phyloP scores from a whole-genome alignment of 2,329 filamentous ascomycete genomes.

The Raffaelea deltoideospora region DNA sequence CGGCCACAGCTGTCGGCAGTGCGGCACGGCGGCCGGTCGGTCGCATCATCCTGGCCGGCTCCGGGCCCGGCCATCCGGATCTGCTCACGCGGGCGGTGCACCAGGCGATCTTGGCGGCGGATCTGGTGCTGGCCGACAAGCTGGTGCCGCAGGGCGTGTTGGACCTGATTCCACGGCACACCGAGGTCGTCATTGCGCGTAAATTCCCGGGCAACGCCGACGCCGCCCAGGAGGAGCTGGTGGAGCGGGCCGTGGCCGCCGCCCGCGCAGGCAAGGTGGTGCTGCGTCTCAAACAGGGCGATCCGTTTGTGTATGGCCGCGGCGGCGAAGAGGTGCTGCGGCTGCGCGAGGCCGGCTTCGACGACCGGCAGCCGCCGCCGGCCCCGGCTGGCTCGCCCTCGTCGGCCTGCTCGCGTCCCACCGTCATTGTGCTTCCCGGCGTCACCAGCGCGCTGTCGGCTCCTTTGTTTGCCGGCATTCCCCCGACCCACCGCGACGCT shows the following conservation, averaged over 20 bases:
- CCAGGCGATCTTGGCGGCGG: conserved; percentile 58
- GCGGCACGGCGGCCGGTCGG: conserved; percentile 37
- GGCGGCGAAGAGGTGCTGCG: conserved; percentile 86
- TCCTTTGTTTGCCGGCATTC: conserved; percentile 76
- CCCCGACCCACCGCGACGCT: conserved; percentile 75
- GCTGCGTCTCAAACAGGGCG: conserved; percentile 84
- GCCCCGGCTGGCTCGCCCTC: too few relatives aligned
- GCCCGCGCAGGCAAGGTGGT: conserved; percentile 56
- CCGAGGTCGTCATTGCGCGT: conserved; percentile 78
- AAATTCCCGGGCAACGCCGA: conserved; percentile 98
- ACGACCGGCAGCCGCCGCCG: conserved; percentile 22
- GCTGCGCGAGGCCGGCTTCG: conserved; percentile 59
- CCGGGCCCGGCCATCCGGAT: conserved; percentile 83
- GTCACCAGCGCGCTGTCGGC: conserved; percentile 80
- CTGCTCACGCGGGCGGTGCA: conserved; percentile 73
- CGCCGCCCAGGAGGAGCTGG: conserved; percentile 77
- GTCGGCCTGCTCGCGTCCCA: neutral
- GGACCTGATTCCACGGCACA: conserved; percentile 78
- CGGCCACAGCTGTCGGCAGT: too few relatives aligned
- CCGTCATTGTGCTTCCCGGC: conserved; percentile 62
- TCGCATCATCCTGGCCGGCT: conserved; percentile 75
- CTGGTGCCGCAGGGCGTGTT: conserved; percentile 74
- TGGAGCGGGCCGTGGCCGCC: conserved; percentile 60
- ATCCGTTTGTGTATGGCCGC: conserved; percentile 90
- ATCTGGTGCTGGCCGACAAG: conserved; percentile 74